phyloP scores from a whole-genome alignment of 768 basidiomycete genomes.

The Butyriboletus loyo region DNA sequence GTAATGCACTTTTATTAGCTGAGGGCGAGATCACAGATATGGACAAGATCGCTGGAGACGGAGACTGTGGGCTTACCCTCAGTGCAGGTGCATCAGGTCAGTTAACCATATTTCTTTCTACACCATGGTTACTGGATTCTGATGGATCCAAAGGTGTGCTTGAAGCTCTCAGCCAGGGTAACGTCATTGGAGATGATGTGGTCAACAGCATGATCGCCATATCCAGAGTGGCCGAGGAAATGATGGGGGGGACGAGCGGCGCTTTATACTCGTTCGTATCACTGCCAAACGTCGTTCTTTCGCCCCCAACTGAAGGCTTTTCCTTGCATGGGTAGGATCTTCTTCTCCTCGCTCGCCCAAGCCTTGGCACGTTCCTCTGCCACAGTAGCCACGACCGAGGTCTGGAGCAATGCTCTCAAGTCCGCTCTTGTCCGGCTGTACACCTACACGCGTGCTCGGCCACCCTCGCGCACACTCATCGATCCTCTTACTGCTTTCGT shows the following conservation, averaged over 20 bases:
- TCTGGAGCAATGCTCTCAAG: conserved; percentile 61
- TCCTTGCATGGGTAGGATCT: conserved; percentile 55
- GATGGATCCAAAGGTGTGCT: conserved; percentile 50
- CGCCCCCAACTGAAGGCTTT: neutral
- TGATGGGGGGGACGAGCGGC: conserved; percentile 91
- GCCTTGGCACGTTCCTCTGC: conserved; percentile 46
- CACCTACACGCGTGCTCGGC: conserved; percentile 84
- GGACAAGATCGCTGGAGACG: conserved; percentile 92
- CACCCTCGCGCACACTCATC: conserved; percentile 88
- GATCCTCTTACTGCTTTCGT: conserved; percentile 86
- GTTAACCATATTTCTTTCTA: conserved; percentile 1
- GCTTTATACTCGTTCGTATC: conserved; percentile 81
- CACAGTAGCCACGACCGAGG: conserved; percentile 37
- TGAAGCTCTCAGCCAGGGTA: conserved; percentile 50
- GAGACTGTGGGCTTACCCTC: conserved; percentile 69
- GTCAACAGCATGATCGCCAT: conserved; percentile 63
- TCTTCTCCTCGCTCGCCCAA: conserved; percentile 85
- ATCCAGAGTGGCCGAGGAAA: conserved; percentile 72
- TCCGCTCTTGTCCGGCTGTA: conserved; percentile 62
- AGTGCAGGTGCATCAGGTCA: conserved; percentile 73
- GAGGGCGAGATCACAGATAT: conserved; percentile 89
- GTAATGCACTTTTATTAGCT: conserved; percentile 63
- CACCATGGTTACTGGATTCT: neutral
- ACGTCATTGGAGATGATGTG: conserved; percentile 61
- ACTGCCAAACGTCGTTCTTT: neutral